Conservation (phyloP, 2,329 filamentous ascomycete species). For the Trichoderma polysporum region DNA sequence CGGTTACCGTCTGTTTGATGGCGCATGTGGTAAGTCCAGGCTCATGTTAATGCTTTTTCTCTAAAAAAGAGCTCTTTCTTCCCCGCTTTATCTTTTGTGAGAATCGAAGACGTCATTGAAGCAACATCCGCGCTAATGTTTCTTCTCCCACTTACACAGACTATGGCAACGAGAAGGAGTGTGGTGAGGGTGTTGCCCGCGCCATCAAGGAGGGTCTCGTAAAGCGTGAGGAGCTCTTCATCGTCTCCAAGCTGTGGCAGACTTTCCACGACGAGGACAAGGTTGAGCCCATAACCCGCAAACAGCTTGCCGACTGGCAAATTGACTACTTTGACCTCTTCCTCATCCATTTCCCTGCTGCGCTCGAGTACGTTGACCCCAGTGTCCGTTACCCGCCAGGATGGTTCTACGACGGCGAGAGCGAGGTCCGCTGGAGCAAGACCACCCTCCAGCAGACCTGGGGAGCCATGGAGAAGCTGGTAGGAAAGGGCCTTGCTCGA, state of each 20-base stretch:
- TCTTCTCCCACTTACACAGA: conserved; percentile 46
- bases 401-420: conserved; percentile 66
- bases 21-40: conserved; percentile 52
- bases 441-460: conserved; percentile 79
- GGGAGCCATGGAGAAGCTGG: conserved; percentile 74
- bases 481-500: conserved; percentile 65
- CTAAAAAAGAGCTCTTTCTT: not conserved
- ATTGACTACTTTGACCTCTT: conserved; percentile 89
- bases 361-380: conserved; percentile 83
- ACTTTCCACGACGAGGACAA: conserved; percentile 80
- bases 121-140: not conserved
- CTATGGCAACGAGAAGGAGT: conserved; percentile 81
- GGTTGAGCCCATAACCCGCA: conserved; percentile 72
- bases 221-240: conserved; percentile 84
- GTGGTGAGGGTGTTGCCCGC: conserved; percentile 71
- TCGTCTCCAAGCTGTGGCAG: conserved; percentile 93
- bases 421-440: conserved; percentile 62
- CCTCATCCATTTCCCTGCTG: conserved; percentile 85
- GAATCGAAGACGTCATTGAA: not conserved
- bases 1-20: conserved; percentile 61
- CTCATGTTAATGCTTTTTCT: not conserved
- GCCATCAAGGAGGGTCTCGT: conserved; percentile 80
- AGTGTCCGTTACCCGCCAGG: conserved; percentile 75
- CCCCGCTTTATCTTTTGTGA: not conserved
- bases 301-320: conserved; percentile 78